A percentile compares a stretch with the other conserved stretches of the same genome.
phyloP scores from a whole-genome alignment of 164 flowering plant species.

The Dillenia suffruticosa region DNA sequence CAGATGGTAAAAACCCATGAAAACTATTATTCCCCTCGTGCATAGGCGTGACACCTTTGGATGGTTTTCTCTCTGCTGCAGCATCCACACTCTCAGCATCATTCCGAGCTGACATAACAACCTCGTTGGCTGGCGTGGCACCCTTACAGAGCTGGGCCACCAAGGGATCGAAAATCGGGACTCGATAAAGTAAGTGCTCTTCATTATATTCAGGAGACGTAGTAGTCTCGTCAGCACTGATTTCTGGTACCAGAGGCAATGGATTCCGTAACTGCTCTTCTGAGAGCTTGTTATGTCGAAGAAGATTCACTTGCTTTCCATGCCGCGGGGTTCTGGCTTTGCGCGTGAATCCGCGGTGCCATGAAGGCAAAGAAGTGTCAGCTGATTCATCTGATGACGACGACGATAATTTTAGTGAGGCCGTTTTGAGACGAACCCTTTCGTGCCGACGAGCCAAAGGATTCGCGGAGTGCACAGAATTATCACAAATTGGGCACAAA shows the following conservation, averaged over 20 bases:
- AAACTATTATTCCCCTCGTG: slow-evolving; percentile 13
- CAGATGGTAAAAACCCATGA: slow-evolving; percentile 50
- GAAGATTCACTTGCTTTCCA: slow-evolving; percentile 17
- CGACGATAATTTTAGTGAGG: slow-evolving; percentile 23
- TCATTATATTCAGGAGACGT: slow-evolving; percentile 46
- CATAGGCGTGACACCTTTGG: slow-evolving; percentile 6
- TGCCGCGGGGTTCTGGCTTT: slow-evolving; percentile 71
- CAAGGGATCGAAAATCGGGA: slow-evolving; percentile 64
- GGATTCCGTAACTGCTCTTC: slow-evolving; percentile 18
- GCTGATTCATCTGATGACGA: neutral
- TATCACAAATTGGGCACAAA: slow-evolving; percentile 76
- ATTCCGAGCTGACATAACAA: neutral
- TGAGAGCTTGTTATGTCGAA: slow-evolving; percentile 1
- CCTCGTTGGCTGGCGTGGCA: slow-evolving; percentile 15
- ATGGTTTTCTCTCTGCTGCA: slow-evolving; percentile 8
- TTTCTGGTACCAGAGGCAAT: slow-evolving; percentile 57
- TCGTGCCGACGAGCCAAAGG: slow-evolving; percentile 71
- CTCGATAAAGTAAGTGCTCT: slow-evolving; percentile 75
- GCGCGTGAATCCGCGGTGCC: slow-evolving; percentile 70
- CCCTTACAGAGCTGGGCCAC: slow-evolving; percentile 39
- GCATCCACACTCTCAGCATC: slow-evolving; percentile 1
- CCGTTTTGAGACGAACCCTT: slow-evolving; percentile 65
- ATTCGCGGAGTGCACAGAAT: slow-evolving; percentile 79
- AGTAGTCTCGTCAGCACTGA: slow-evolving; percentile 39
- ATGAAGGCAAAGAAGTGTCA: slow-evolving; percentile 33